phyloP scores from a whole-genome alignment of 352 stramenopile species.

The Phytopythium mirpurense region DNA sequence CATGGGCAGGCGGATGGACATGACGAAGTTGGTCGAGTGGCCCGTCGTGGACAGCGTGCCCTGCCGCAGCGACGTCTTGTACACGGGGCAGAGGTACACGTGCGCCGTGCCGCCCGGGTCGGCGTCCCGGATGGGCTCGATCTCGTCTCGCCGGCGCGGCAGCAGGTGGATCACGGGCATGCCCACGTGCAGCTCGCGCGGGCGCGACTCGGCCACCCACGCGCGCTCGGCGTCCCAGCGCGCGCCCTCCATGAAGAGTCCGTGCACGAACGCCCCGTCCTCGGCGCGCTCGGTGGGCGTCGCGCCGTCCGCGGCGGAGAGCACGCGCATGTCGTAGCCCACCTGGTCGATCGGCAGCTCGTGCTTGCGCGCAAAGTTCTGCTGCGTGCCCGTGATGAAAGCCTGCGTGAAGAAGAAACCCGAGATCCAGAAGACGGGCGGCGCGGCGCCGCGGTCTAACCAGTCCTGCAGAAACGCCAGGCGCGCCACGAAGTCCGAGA shows the following conservation, averaged over 20 bases:
- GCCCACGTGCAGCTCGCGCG: constrained; percentile 80
- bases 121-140: constrained; percentile 86
- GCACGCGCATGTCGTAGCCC: constrained; percentile 84
- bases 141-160: constrained; percentile 73
- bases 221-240: constrained; percentile 68
- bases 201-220: constrained; percentile 78
- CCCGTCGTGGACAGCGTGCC: constrained; percentile 92
- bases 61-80: constrained; percentile 90
- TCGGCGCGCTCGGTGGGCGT: constrained; percentile 51
- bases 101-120: constrained; percentile 87
- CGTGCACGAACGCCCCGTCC: constrained; percentile 87
- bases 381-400: constrained; percentile 92
- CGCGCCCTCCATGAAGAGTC: constrained; percentile 90
- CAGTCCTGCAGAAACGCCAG: constrained; percentile 81
- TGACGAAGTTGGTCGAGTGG: constrained; percentile 96
- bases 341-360: constrained; percentile 90
- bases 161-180: constrained; percentile 87
- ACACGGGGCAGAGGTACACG: constrained; percentile 90
- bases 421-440: constrained; percentile 91
- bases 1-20: constrained; percentile 92
- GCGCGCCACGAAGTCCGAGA: constrained; percentile 86
- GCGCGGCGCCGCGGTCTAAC: constrained; percentile 68
- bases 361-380: constrained; percentile 92
- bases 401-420: constrained; percentile 94
- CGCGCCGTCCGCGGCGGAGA: constrained; percentile 33